Evolutionary conservation across 305 asterid genomes (phyloP), one percentile per base, ranked within the genome.

Genomic region (Fraxinus greggii): DNA sequence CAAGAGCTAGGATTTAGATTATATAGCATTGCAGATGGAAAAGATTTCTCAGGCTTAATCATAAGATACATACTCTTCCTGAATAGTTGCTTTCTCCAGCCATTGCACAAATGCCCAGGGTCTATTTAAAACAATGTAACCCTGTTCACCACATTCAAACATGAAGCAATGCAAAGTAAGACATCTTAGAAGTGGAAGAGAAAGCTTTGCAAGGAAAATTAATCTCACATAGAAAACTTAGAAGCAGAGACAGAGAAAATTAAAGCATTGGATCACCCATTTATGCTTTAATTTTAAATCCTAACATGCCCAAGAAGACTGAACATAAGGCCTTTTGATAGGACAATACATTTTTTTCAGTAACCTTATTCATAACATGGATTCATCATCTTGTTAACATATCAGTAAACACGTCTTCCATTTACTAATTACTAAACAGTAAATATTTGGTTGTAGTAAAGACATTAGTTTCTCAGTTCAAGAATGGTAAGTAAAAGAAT

Each of bases 91-190:
- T 87, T 93, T 93, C 85, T 95, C 97, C 85, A 95, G 91, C 98
- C 98, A 95, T 87, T 95, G 99, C 76, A 95, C 99, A 84, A 95
- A 95, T 19, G 99, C 98, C 99, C 99, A 95, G 1, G 99, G 99
- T 88, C 99, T 89, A 85, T 95, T 95, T 73, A 95, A 87, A 61
- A 95, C 98, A 84, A 93, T 86, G 86, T 92, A 95, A 84, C 99
- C 99, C 98, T 93, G 93, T 83, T 65, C 54, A 82, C 74, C 82
- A 85, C 56, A 86, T 69, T 80, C 74, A 75, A 81, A 86, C 76
- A 85, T 36, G 76, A 67, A 24, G 32, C 75, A 81, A 17, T 72
- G 76, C 70, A 51, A 56, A 56, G 84, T 83, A 78, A 65, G 69
- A 85, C 38, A 54, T 23, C 45, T 19, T 21, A 70, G 5, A 32